Evolutionary conservation across 2,329 filamentous ascomycete species (phyloP), one percentile per base, ranked within the genome.

Genomic region (Hysterium pulicare): DNA sequence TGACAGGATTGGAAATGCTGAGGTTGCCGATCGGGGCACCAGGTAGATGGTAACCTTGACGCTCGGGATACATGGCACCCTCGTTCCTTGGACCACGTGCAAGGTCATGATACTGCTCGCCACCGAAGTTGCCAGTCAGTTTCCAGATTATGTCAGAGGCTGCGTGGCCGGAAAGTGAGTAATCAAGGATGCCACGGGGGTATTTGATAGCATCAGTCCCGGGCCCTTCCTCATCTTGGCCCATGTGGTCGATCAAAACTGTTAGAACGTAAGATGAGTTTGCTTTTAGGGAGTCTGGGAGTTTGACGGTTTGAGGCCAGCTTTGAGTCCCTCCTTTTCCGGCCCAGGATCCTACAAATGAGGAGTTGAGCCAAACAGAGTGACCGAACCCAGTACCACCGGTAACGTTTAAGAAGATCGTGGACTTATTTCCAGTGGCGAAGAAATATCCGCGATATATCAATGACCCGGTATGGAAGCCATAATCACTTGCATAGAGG

Each of bases 401-500:
- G 46, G 83, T 77, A 0, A 84, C 83, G 33, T 69, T 69, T 15
- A 86, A 58, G 46, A 66, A 75, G 34, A 90, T 67, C 0, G 66
- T 69, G 0, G 70, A 70, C 49, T 88, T 84, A 1, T 72, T 66
- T 13, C 83, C 83, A 1, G 70, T 75, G 4, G 85, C 79, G 1
- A 70, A 75, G 59, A 91, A 90, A 50, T 81, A 74, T 0, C 85
- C 86, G 2, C 86, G 78, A 70, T 79, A 90, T 35, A 90, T 52
- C 0, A 90, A 71, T 1, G 78, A 78, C 3, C 86, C 86, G 0
- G 81, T 75, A 59, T 87, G 74, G 64, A 82, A 90, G 20, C 86
- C 86, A 55, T 90, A 90, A 62, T 90, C 86, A 13, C 78, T 78
- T 0, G 74, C 75, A 54, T 84, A 87, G 0, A 90, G 75, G 2